Evolutionary conservation across 2,329 filamentous ascomycete species (phyloP).

Genomic region (Diaporthe sp.): DNA sequence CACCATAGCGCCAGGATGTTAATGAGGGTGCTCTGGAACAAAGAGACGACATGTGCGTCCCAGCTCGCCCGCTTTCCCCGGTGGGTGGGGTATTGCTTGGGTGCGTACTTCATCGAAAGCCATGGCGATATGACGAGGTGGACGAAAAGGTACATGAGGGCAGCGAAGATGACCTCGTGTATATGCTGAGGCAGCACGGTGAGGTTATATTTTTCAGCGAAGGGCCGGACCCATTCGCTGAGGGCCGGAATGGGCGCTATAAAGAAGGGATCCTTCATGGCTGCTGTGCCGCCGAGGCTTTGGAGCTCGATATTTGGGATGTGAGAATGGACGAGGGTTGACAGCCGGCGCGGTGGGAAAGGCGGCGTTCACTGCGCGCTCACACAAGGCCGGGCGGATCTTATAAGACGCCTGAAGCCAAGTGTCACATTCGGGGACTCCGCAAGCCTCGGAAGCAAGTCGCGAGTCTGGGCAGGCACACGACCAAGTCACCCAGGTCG

Average conservation of each 20-base stretch:
- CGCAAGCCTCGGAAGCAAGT: constrained; percentile 35
- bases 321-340: neutral
- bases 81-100: constrained; percentile 74
- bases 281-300: constrained; percentile 42
- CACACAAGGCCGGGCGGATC: constrained; percentile 3
- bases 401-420: constrained; percentile 26
- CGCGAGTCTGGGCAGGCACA: constrained; percentile 27
- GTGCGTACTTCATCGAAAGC: constrained; percentile 73
- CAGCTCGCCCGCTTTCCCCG: constrained; percentile 80
- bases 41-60: constrained; percentile 89
- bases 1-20: constrained; percentile 81
- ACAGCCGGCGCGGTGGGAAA: neutral
- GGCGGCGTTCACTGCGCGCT: neutral
- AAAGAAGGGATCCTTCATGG: constrained; percentile 82
- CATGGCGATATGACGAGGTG: constrained; percentile 76
- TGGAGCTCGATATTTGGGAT: neutral
- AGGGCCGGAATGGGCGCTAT: constrained; percentile 72
- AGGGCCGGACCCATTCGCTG: constrained; percentile 70
- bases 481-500: constrained; percentile 33
- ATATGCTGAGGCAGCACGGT: constrained; percentile 80
- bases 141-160: constrained; percentile 77
- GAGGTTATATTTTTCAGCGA: constrained; percentile 73
- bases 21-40: constrained; percentile 82
- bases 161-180: constrained; percentile 80
- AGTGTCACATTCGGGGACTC: constrained; percentile 33